Percentiles rank a stretch among this genome's conserved stretches.
phyloP scores from a whole-genome alignment of 108 stramenopile genomes.

The Stephanodiscus triporus region DNA sequence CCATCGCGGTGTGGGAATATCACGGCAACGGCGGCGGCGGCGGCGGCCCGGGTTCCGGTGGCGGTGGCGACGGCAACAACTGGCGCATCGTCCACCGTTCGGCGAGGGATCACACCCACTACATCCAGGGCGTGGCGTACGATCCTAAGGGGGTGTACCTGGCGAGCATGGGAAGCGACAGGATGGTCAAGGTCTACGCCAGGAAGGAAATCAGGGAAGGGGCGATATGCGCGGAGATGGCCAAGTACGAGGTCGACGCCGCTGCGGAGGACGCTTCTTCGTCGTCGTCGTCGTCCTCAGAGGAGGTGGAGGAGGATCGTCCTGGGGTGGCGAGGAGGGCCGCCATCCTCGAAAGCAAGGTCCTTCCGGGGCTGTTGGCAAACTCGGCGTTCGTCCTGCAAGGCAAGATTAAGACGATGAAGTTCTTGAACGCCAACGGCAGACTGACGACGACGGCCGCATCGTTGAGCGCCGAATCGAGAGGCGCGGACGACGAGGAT shows the following conservation, averaged over 20 bases:
- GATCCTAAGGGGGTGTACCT: conserved; percentile 88
- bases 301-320: neutral
- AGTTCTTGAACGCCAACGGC: conserved; percentile 25
- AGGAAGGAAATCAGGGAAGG: conserved; percentile 61
- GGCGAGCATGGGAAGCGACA: conserved; percentile 87
- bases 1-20: conserved; percentile 59
- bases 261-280: neutral
- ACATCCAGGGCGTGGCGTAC: conserved; percentile 86
- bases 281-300: neutral
- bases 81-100: conserved; percentile 73
- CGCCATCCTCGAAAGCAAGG: conserved; percentile 14
- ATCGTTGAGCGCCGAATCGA: neutral
- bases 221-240: conserved; percentile 44
- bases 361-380: conserved; percentile 21
- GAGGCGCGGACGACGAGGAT: neutral
- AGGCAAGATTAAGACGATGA: conserved; percentile 41
- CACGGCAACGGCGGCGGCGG: conserved; percentile 22
- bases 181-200: conserved; percentile 78
- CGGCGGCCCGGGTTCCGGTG: conserved; percentile 26
- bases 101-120: conserved; percentile 74
- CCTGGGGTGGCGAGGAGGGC: neutral
- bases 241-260: conserved; percentile 44
- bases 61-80: conserved; percentile 13
- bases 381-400: conserved; percentile 38
- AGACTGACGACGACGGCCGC: neutral